Base-by-base conservation (phyloP, 1,284 basidiomycete genomes). In the Ganoderma sp. region DNA sequence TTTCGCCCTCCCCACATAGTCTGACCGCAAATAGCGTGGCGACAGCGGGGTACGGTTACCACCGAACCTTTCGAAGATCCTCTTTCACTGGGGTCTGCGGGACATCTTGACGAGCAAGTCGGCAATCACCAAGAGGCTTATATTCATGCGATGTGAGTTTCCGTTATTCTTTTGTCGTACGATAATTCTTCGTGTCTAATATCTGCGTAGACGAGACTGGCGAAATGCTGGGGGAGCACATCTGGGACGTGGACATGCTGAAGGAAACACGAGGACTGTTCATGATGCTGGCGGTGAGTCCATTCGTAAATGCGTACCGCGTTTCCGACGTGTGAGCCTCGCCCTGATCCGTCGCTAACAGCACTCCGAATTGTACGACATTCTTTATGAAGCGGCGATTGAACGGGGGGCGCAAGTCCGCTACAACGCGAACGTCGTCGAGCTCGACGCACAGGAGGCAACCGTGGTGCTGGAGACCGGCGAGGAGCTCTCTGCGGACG, bases 61-160 rank as follows among this genome's bases (percentile, higher is more conserved):
- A 34, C 87, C 87, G 2, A 89, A 89, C 65, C 76, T 84, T 54
- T 82, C 86, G 1, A 88, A 88, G 71, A 82, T 88, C 10, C 77
- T 88, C 9, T 82, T 82, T 65, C 81, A 84, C 61, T 90, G 88
- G 88, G 88, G 88, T 0, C 75, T 89, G 22, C 78, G 78, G 52
- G 76, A 80, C 8, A 73, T 79, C 25, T 67, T 88, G 10, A 65
- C 69, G 22, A 52, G 75, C 17, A 81, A 83, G 42, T 79, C 81
- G 0, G 59, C 80, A 15, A 78, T 80, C 48, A 82, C 82, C n/a
- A 76, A 75, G 56, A 80, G 76, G 1, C 77, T 85, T 9, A 72
- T 82, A 28, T 75, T 86, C 25, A 66, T 76, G 22, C 73, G 80
- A 63, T 81, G 84, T 85, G 57, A 61, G 75, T 71, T 15, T 32